These are phyloP conservation scores for Poteriospumella lacustris DNA, from an alignment of 108 stramenopile genomes.

Conservation along the genomic window DNA sequence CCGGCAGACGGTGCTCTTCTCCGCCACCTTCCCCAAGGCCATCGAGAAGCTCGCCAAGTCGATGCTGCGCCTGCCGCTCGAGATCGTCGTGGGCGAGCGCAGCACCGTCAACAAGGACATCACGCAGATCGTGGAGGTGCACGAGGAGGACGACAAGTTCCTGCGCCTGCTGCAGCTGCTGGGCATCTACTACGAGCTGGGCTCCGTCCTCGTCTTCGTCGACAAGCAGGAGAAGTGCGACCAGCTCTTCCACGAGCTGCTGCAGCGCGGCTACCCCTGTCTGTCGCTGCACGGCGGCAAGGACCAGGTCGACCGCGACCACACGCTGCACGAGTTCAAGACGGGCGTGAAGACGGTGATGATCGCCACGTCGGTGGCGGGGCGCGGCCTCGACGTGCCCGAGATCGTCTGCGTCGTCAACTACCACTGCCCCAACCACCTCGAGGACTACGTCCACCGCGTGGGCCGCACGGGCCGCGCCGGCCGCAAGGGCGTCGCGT, in stretches of 20 bases:
- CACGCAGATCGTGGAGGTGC: conserved; percentile 70
- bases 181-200: conserved; percentile 85
- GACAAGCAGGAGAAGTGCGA: conserved; percentile 90
- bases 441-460: conserved; percentile 98
- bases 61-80: conserved; percentile 76
- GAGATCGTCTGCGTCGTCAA: conserved; percentile 75
- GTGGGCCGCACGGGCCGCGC: conserved; percentile 90
- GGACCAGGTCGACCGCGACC: conserved; percentile 97
- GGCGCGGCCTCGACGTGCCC: conserved; percentile 92
- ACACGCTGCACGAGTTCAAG: conserved; percentile 96
- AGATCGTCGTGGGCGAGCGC: conserved; percentile 92
- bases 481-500: conserved; percentile 81
- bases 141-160: conserved; percentile 93
- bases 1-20: conserved; percentile 81
- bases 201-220: conserved; percentile 93
- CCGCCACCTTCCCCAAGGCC: conserved; percentile 92
- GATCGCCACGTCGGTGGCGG: conserved; percentile 88
- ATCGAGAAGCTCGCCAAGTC: conserved; percentile 81
- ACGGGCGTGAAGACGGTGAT: conserved; percentile 72
- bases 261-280: conserved; percentile 82
- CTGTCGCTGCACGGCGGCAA: conserved; percentile 94
- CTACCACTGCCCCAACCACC: conserved; percentile 91
- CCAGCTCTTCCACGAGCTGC: conserved; percentile 75
- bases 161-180: conserved; percentile 87
- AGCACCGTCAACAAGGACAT: conserved; percentile 86